Evolutionary conservation across 1,284 basidiomycete species (phyloP).

Genomic region (Cystobasidium pallidum): DNA sequence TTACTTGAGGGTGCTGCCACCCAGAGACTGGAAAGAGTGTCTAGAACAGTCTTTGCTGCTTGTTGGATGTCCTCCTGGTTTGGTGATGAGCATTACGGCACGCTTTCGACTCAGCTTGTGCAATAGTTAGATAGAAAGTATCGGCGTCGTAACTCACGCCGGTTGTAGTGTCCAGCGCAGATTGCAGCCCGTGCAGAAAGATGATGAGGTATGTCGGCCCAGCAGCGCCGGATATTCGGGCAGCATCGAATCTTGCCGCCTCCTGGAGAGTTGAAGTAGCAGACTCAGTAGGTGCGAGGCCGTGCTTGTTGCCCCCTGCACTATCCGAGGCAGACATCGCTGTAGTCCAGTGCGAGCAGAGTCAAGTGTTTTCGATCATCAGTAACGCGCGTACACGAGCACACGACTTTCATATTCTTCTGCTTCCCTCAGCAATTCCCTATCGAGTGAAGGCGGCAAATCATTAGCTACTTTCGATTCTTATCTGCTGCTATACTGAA

Average conservation of each 20-base stretch:
- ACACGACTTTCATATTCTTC: too few species aligned
- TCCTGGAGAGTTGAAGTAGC: conserved; percentile 43
- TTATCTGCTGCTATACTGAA: too few species aligned
- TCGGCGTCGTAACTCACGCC: neutral
- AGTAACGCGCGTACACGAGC: neutral
- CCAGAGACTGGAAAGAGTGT: neutral
- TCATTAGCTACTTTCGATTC: too few species aligned
- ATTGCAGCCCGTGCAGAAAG: conserved; percentile 12
- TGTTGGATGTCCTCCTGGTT: neutral
- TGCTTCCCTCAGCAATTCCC: too few species aligned
- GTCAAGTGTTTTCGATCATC: neutral
- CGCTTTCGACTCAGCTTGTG: neutral
- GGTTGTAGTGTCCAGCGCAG: neutral
- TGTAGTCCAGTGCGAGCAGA: neutral
- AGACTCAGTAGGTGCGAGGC: too few species aligned
- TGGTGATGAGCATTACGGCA: neutral
- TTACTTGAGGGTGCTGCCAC: too few species aligned
- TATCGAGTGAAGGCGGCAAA: too few species aligned
- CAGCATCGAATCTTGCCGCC: conserved; percentile 47
- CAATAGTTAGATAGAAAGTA: neutral
- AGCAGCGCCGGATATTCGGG: conserved; percentile 38
- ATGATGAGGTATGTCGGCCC: conserved; percentile 14
- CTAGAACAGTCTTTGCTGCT: neutral
- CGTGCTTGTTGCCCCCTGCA: neutral
- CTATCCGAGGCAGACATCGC: neutral